Conservation (phyloP, 2,329 filamentous ascomycete genomes). For the Diaporthe sp. region DNA sequence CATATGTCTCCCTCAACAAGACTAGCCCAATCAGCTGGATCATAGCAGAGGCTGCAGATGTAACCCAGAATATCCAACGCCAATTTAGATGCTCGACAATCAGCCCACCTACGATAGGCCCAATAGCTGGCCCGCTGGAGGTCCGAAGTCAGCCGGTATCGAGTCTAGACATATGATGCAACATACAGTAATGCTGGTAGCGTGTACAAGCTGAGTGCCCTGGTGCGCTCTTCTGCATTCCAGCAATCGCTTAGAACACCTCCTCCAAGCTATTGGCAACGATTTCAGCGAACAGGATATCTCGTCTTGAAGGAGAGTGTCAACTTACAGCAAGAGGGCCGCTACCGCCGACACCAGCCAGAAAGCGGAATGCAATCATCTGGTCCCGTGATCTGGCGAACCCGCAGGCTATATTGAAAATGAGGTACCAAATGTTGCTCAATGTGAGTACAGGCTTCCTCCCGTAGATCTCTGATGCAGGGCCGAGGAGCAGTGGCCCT, state of each 20-base stretch:
- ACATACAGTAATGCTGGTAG: constrained; percentile 15
- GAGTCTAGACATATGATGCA: too few species aligned
- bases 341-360: constrained; percentile 4
- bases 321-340: constrained; percentile 9
- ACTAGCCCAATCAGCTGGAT: neutral
- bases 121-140: neutral
- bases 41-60: neutral
- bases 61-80: constrained; percentile 12
- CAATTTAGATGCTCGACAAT: neutral
- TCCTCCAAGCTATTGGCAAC: neutral
- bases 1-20: constrained; percentile 17
- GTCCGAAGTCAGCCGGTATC: neutral
- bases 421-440: constrained; percentile 20
- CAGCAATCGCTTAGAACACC: constrained; percentile 20
- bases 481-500: constrained; percentile 7
- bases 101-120: neutral
- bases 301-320: fast-evolving
- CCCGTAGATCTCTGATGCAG: constrained; percentile 15
- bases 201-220: constrained; percentile 14
- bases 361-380: constrained; percentile 1
- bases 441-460: neutral
- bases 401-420: constrained; percentile 19
- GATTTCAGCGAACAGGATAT: neutral
- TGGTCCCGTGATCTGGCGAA: constrained; percentile 2
- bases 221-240: constrained; percentile 18